Percentiles rank a stretch among this genome's conserved stretches.
These are phyloP conservation scores for Fusarium penzigii DNA, from an alignment of 2,329 filamentous ascomycete species.

Conservation along the genomic window DNA sequence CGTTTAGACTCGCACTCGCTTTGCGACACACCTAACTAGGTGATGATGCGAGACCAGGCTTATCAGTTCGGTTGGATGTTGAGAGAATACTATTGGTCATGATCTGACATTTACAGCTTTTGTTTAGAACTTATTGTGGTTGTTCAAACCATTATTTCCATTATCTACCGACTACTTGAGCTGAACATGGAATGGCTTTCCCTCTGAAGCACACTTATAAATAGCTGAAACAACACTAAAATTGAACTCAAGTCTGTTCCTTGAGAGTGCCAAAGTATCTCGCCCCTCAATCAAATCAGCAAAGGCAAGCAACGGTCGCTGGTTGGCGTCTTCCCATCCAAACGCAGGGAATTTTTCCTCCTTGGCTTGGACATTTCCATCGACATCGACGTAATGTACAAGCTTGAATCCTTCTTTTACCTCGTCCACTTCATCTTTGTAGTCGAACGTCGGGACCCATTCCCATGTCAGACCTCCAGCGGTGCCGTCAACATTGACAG, in stretches of 20 bases:
- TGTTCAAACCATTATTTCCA: neutral
- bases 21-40: too few species aligned
- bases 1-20: too few species aligned
- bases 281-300: conserved; percentile 10
- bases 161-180: conserved; percentile 3
- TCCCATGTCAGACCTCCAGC: conserved; percentile 10
- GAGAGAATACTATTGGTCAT: too few species aligned
- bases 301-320: conserved; percentile 11
- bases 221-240: conserved; percentile 11
- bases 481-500: conserved; percentile 11
- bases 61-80: too few species aligned
- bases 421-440: conserved; percentile 9
- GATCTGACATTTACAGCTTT: too few species aligned
- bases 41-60: too few species aligned
- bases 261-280: conserved; percentile 10
- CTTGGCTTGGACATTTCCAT: conserved; percentile 7
- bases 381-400: conserved; percentile 8
- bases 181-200: conserved; percentile 7
- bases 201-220: conserved; percentile 9
- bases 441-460: conserved; percentile 17
- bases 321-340: conserved; percentile 14
- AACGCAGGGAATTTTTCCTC: conserved; percentile 11
- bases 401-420: conserved; percentile 7
- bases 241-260: conserved; percentile 10
- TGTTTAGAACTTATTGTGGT: too few species aligned